A percentile compares a stretch with the other conserved stretches of the same genome.
Conservation (phyloP, 1,139 yeast genomes). For the Zygosaccharomyces sapae region DNA sequence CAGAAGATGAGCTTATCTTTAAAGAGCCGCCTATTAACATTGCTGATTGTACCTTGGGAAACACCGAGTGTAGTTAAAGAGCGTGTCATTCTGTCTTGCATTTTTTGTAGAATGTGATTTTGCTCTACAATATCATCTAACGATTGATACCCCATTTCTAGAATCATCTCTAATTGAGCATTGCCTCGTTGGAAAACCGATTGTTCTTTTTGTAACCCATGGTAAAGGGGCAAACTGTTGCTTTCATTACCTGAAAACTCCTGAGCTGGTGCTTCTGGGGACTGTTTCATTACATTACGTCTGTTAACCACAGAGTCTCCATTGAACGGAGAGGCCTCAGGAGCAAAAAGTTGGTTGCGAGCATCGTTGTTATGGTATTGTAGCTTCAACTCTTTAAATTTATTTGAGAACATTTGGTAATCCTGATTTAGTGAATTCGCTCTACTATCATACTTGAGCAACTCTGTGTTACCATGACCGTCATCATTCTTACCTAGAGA, state of each 20-base stretch:
- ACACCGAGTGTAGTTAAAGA: slow-evolving; percentile 81
- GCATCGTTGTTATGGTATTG: slow-evolving; percentile 54
- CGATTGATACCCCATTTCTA: slow-evolving; percentile 85
- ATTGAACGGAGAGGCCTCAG: slow-evolving; percentile 11
- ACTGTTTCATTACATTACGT: slow-evolving; percentile 19
- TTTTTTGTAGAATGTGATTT: slow-evolving; percentile 60
- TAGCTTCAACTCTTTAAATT: slow-evolving; percentile 59
- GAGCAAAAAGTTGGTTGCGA: slow-evolving; percentile 28
- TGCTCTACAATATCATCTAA: slow-evolving; percentile 85
- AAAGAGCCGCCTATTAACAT: slow-evolving; percentile 77
- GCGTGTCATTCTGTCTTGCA: slow-evolving; percentile 63
- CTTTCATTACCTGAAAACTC: slow-evolving; percentile 15
- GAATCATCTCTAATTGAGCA: slow-evolving; percentile 78
- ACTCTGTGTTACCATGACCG: slow-evolving; percentile 11
- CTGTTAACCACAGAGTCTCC: slow-evolving; percentile 28
- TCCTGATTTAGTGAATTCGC: slow-evolving; percentile 59
- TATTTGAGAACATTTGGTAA: slow-evolving; percentile 49
- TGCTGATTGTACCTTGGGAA: slow-evolving; percentile 76
- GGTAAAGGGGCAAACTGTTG: slow-evolving; percentile 46
- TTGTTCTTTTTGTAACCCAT: slow-evolving; percentile 67
- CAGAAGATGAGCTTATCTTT: slow-evolving; percentile 88
- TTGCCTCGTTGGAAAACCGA: slow-evolving; percentile 66
- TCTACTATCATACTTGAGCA: slow-evolving; percentile 60
- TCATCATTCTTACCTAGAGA: slow-evolving; percentile 36
- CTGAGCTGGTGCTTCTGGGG: slow-evolving; percentile 25